Evolutionary conservation across 2,329 filamentous ascomycete species (phyloP), one percentile per base, ranked within the genome.

Genomic region (Cadophora sp.): DNA sequence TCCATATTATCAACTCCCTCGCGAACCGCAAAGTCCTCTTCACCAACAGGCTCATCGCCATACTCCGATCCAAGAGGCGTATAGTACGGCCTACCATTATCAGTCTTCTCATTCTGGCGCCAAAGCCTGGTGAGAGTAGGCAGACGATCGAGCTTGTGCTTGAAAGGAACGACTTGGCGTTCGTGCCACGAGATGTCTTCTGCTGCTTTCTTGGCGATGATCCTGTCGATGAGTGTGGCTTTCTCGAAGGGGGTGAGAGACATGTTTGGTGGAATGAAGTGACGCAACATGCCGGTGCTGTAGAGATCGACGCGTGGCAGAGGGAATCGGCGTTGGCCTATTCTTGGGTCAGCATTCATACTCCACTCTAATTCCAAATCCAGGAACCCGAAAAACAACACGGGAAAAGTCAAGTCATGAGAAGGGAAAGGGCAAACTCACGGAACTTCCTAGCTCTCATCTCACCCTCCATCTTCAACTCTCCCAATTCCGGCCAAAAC

Each of bases 381-480:
- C n/a, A n/a, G n/a, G n/a, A n/a, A n/a, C n/a, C n/a, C n/a, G n/a
- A n/a, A n/a, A n/a, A n/a, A n/a, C n/a, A n/a, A n/a, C n/a, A n/a
- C n/a, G n/a, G n/a, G n/a, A n/a, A n/a, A 34, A 34, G 11, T 34
- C 11, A 11, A 11, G 37, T 29, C 24, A 34, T 37, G 19, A 37
- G n/a, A 31, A 19, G 16, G 12, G 27, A 16, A 37, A 24, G 22
- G 16, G 29, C 16, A 22, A 37, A 64, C 62, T 64, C 14, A 64
- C 65, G 31, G 31, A 12, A 50, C 16, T 56, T 66, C 34, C 37
- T 66, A 31, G 24, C n/a, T 29, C 65, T 55, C 7, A 26, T 37
- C 34, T 66, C 65, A 19, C 65, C 65, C 34, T 66, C 65, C n/a
- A 34, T 26, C 51, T 66, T 66, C 31, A 66, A 58, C 65, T 66